phyloP scores from a whole-genome alignment of 441 rosid genomes.

The Pelargonium myrrhifolium region DNA sequence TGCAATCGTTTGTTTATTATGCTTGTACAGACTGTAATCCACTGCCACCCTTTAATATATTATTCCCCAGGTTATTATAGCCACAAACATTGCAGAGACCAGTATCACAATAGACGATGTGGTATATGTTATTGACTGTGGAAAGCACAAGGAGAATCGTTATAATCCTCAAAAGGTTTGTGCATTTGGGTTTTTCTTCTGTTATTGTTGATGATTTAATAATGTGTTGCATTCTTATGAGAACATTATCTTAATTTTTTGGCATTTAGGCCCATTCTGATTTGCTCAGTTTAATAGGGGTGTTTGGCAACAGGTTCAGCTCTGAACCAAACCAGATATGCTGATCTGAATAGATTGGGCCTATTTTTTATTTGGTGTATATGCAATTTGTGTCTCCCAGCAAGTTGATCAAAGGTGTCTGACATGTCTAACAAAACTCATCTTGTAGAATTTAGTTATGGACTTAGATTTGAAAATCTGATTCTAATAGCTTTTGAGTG shows the following conservation, averaged over 20 bases:
- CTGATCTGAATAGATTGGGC: neutral
- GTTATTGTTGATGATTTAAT: neutral
- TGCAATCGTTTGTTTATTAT: constrained; percentile 2
- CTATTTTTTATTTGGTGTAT: too few relatives aligned
- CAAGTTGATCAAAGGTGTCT: neutral
- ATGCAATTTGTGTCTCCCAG: neutral
- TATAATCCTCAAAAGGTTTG: constrained; percentile 86
- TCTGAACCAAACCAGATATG: neutral
- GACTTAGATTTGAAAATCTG: neutral
- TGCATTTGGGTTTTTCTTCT: neutral
- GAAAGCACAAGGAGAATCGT: constrained; percentile 91
- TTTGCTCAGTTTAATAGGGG: neutral
- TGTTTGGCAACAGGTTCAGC: neutral
- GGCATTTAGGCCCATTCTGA: neutral
- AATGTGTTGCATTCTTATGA: neutral
- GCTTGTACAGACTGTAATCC: neutral
- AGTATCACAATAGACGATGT: constrained; percentile 94
- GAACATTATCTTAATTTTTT: neutral
- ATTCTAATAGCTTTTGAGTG: too few relatives aligned
- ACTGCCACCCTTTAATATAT: constrained; percentile 6
- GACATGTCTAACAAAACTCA: neutral
- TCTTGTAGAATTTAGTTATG: too few relatives aligned
- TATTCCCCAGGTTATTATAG: constrained; percentile 60
- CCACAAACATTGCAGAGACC: constrained; percentile 95
- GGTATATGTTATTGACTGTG: constrained; percentile 85